Conservation (phyloP, 1,284 basidiomycete genomes). For the Malassezia cuniculi region DNA sequence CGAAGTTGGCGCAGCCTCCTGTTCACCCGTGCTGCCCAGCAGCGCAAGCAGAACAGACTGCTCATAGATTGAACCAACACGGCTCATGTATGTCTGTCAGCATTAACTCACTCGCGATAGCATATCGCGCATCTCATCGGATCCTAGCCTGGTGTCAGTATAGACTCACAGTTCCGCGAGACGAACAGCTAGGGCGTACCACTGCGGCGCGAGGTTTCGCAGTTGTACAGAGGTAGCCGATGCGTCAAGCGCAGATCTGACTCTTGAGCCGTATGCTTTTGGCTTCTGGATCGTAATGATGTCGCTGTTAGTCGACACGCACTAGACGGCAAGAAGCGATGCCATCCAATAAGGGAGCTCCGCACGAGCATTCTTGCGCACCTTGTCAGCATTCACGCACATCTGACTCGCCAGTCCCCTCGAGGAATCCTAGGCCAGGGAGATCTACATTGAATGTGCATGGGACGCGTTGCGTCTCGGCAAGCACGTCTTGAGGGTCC, state of each 20-base stretch:
- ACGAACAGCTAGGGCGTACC: conserved; percentile 38
- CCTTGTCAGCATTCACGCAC: conserved; percentile 15
- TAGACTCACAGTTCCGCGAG: conserved; percentile 29
- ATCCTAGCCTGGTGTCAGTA: conserved; percentile 21
- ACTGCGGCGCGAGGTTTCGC: conserved; percentile 27
- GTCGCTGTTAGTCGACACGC: conserved; percentile 18
- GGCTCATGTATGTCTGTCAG: conserved; percentile 26
- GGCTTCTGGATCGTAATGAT: conserved; percentile 36
- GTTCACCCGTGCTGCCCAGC: neutral
- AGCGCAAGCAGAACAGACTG: conserved; percentile 17
- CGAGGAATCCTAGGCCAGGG: conserved; percentile 38
- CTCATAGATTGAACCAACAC: conserved; percentile 30
- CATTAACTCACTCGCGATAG: conserved; percentile 18
- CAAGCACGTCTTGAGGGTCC: conserved; percentile 33
- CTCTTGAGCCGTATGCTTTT: conserved; percentile 26
- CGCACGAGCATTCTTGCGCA: conserved; percentile 28
- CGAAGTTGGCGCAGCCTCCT: neutral
- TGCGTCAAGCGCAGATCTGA: conserved; percentile 37
- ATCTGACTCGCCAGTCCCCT: conserved; percentile 21
- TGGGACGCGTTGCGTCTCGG: conserved; percentile 30
- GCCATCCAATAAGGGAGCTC: conserved; percentile 43
- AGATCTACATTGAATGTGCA: conserved; percentile 37
- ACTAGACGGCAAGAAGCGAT: conserved; percentile 36
- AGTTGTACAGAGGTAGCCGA: conserved; percentile 31
- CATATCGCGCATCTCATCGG: conserved; percentile 22